These are phyloP conservation scores for Mucor saturninus DNA, from an alignment of 371 early-diverging fungal genomes.

Conservation along the genomic window DNA sequence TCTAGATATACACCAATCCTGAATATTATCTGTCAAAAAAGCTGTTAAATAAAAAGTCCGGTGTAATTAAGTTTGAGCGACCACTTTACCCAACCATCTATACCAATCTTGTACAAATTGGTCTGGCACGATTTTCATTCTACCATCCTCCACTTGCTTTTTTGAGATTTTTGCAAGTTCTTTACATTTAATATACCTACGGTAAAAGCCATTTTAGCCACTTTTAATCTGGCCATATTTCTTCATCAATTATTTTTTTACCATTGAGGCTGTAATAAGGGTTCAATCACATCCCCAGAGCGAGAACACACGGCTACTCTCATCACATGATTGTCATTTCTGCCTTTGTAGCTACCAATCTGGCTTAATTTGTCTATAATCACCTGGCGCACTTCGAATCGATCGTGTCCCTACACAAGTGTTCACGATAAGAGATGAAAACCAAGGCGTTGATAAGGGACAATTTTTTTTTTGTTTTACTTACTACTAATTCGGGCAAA, in stretches of 20 bases:
- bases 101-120: conserved; percentile 90
- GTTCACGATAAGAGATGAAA: neutral
- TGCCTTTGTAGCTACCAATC: conserved; percentile 71
- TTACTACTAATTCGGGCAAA: conserved; percentile 60
- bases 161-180: conserved; percentile 79
- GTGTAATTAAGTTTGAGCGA: neutral
- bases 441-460: neutral
- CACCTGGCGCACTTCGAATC: conserved; percentile 84
- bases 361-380: conserved; percentile 71
- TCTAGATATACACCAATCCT: conserved; percentile 99
- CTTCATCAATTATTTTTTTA: conserved; percentile 42
- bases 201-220: conserved; percentile 12
- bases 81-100: conserved; percentile 86
- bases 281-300: conserved; percentile 97
- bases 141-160: conserved; percentile 71
- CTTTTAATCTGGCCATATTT: neutral
- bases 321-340: conserved; percentile 83
- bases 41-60: neutral
- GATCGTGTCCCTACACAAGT: conserved; percentile 58
- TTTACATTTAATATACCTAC: conserved; percentile 86
- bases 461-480: neutral
- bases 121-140: conserved; percentile 81
- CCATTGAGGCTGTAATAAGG: conserved; percentile 98
- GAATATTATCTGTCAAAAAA: conserved; percentile 70
- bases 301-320: conserved; percentile 89